phyloP scores from a whole-genome alignment of 306 rosid species.

The Inga leiocalycina region DNA sequence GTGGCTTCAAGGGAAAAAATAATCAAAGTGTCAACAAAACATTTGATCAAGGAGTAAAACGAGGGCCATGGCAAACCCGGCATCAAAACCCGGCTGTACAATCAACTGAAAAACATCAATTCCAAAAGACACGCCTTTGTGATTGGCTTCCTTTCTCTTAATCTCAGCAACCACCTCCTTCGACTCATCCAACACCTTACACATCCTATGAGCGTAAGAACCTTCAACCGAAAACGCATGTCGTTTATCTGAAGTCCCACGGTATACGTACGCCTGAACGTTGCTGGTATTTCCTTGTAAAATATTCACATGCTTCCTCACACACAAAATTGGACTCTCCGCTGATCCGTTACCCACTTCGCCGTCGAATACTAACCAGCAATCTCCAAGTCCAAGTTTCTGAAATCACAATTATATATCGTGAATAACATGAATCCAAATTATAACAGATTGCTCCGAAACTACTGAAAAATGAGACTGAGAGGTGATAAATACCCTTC shows the following conservation, averaged over 20 bases:
- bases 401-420: conserved; percentile 18
- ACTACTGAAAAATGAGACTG: neutral
- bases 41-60: conserved; percentile 74
- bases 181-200: conserved; percentile 66
- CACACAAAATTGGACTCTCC: conserved; percentile 55
- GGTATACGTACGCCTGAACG: conserved; percentile 54
- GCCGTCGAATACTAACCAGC: conserved; percentile 74
- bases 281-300: conserved; percentile 41
- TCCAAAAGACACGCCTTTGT: conserved; percentile 69
- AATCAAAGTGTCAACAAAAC: conserved; percentile 45
- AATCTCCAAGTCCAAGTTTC: conserved; percentile 59
- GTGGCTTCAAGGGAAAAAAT: neutral
- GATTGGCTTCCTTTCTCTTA: conserved; percentile 61
- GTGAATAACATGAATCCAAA: neutral
- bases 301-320: conserved; percentile 57
- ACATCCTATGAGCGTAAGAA: conserved; percentile 58
- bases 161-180: conserved; percentile 69
- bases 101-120: conserved; percentile 66
- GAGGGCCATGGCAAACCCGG: conserved; percentile 79
- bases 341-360: conserved; percentile 43
- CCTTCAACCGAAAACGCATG: conserved; percentile 59
- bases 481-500: conserved; percentile 47
- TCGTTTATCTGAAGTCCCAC: conserved; percentile 35
- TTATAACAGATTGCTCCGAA: neutral
- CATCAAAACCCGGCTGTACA: conserved; percentile 67